These are phyloP conservation scores for Vigna nakashimae DNA, from an alignment of 306 rosid genomes.

Conservation along the genomic window DNA sequence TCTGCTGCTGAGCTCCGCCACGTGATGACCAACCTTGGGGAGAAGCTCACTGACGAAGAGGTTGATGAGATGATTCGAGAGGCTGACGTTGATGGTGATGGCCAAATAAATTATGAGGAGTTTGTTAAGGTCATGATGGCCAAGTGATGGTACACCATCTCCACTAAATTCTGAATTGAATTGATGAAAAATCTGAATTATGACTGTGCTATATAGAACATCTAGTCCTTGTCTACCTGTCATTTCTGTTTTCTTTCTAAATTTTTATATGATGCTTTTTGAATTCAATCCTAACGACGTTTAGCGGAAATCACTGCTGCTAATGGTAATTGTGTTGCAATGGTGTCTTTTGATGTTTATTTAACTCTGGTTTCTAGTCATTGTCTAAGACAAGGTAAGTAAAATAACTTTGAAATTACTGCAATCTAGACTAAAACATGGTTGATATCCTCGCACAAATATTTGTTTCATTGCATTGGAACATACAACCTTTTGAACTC, in stretches of 20 bases:
- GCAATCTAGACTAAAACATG: background rate
- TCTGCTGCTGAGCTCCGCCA: constrained; percentile 95
- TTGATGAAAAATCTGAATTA: background rate
- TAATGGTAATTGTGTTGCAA: constrained; percentile 31
- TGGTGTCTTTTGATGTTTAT: constrained; percentile 38
- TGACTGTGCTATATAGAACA: constrained; percentile 17
- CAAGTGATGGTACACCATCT: constrained; percentile 52
- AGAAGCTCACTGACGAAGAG: constrained; percentile 88
- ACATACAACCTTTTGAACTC: background rate
- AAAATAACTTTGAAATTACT: background rate
- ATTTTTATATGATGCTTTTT: constrained; percentile 41
- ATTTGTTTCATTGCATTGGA: background rate
- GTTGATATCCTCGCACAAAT: background rate
- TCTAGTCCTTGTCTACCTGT: constrained; percentile 9
- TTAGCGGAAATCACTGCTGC: constrained; percentile 34
- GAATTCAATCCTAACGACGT: constrained; percentile 42
- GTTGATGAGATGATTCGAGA: constrained; percentile 93
- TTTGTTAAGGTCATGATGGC: constrained; percentile 97
- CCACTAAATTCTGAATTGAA: background rate
- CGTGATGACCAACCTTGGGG: constrained; percentile 91
- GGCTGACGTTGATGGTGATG: constrained; percentile 95
- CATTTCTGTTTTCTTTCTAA: background rate
- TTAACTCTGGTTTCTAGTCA: background rate
- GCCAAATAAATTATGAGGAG: constrained; percentile 86
- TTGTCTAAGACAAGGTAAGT: background rate